A percentile compares a stretch with the other conserved stretches of the same genome.
phyloP scores from a whole-genome alignment of 306 rosid genomes.

The Cucurbita pepo region DNA sequence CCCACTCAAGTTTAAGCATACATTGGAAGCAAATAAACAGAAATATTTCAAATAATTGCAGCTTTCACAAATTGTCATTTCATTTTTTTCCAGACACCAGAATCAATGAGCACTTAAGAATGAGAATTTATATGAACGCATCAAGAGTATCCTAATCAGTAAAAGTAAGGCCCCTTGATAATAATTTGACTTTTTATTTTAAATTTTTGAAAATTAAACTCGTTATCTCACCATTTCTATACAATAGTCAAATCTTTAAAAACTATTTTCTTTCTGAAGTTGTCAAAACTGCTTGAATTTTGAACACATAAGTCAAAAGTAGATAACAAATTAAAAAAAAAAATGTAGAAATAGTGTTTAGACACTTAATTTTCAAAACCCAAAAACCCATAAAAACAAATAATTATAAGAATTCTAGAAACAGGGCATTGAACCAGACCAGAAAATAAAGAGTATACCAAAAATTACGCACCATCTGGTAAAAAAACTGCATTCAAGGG shows the following conservation, averaged over 20 bases:
- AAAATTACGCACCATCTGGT: slow-evolving; percentile 45
- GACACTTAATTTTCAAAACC: not conserved
- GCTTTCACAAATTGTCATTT: not conserved
- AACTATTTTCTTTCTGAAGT: too few species aligned
- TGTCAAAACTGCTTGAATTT: not conserved
- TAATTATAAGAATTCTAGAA: not conserved
- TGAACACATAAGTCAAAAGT: not conserved
- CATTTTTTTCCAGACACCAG: not conserved
- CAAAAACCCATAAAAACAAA: not conserved
- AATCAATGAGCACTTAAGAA: not conserved
- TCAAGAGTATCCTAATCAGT: not conserved
- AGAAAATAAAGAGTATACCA: not conserved
- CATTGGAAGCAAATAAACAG: not conserved
- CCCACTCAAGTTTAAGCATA: slow-evolving; percentile 12
- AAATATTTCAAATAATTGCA: not conserved
- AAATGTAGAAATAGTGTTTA: not conserved
- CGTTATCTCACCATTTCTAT: not conserved
- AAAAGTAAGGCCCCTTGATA: not conserved
- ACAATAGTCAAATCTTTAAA: not conserved
- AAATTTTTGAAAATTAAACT: not conserved
- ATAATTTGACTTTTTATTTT: not conserved
- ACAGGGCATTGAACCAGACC: not conserved
- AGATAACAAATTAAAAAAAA: not conserved
- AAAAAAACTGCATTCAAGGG: slow-evolving; percentile 47
- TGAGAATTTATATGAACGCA: not conserved